Evolutionary conservation across 2,329 filamentous ascomycete species (phyloP), one percentile per base, ranked within the genome.

Genomic region (Dothistroma pini): DNA sequence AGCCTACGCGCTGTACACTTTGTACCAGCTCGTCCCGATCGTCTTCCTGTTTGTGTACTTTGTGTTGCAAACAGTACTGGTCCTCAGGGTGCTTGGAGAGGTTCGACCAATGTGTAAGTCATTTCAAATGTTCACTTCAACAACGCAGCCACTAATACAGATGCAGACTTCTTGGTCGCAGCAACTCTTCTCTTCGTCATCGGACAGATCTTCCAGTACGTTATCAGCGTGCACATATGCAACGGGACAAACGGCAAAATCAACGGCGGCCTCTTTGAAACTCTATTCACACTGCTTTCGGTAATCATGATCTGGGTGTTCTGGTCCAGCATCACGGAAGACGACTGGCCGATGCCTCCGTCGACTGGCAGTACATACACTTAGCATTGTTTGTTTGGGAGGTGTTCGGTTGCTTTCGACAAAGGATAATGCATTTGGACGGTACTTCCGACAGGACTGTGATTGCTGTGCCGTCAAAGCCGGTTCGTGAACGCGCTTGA

Each of bases 271-370:
- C 78, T 99, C 0, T 99, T 99, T 75, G 86, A 97, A 76, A 96
- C 93, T 0, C 80, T 97, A 7, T 97, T 99, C 79, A 97, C 93
- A 0, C 81, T 97, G 0, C 79, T 93, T 12, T 83, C 93, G 0
- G 91, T 99, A 4, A 82, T 91, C 19, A 86, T 86, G 77, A 79
- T 97, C 66, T 99, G 95, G 93, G 77, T 90, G 60, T 99, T 99
- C 81, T 99, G 95, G 95, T 96, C 92, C 52, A 97, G 92, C 79
- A 99, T 99, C 71, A 99, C 95, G 16, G 95, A 99, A 78, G 95
- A 99, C 72, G 93, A 97, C 79, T 99, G 95, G 95, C 91, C 93
- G 2, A 81, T 84, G 75, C 80, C 82, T 19, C 72, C 73, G 8
- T 69, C 72, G 34, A 74, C 74, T 2, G 72, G 73, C 8, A 77